Percentiles rank a stretch among this genome's conserved stretches.
Conservation (phyloP, 2,329 filamentous ascomycete genomes). For the Colletotrichum paranaense region DNA sequence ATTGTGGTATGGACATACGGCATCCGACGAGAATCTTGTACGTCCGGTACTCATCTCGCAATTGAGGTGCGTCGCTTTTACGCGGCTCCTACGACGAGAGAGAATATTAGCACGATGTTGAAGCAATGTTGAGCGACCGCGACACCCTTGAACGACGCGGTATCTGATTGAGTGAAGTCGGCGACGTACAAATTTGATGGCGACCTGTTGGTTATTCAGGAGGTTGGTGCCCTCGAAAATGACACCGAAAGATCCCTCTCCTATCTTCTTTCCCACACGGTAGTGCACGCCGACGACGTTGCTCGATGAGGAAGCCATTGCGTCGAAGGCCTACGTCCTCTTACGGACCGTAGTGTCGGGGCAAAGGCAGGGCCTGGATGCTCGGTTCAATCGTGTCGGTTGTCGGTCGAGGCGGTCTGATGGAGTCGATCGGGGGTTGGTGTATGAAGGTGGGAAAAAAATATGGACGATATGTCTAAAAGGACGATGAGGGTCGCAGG, state of each 20-base stretch:
- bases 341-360: slow-evolving; percentile 39
- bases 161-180: slow-evolving; percentile 3
- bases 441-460: not conserved
- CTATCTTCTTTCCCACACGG: slow-evolving; percentile 98
- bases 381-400: slow-evolving; percentile 27
- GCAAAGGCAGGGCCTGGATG: slow-evolving; percentile 1
- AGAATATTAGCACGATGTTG: slow-evolving; percentile 20
- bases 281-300: slow-evolving; percentile 99
- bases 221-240: slow-evolving; percentile 99
- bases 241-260: slow-evolving; percentile 97
- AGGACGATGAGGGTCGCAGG: slow-evolving; percentile 9
- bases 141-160: slow-evolving; percentile 1
- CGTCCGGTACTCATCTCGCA: slow-evolving; percentile 98
- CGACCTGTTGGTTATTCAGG: slow-evolving; percentile 98
- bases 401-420: slow-evolving; percentile 5
- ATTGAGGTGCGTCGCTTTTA: slow-evolving; percentile 97
- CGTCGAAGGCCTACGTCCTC: slow-evolving; percentile 39
- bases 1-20: slow-evolving; percentile 74
- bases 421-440: not conserved
- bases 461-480: slow-evolving; percentile 26
- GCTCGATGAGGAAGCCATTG: slow-evolving; percentile 88
- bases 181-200: slow-evolving; percentile 94
- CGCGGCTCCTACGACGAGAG: slow-evolving; percentile 81
- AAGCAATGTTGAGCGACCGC: not conserved
- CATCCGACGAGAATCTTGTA: slow-evolving; percentile 99